Evolutionary conservation across 1,284 basidiomycete genomes (phyloP).

Genomic region (Prillingera fragicola): DNA sequence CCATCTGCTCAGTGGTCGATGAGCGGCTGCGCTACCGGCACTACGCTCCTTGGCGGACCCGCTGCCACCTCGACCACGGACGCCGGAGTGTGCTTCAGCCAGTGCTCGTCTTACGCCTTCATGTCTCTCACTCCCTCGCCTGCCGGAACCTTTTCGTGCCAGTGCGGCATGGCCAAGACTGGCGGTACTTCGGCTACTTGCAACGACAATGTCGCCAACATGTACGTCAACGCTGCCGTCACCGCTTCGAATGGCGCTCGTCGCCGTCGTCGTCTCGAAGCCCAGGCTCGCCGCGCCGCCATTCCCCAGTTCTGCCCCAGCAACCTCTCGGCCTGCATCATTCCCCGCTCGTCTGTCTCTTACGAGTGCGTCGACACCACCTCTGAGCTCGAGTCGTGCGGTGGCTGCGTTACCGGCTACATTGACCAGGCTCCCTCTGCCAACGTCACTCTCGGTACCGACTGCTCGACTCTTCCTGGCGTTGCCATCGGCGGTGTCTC

Average conservation of each 20-base stretch:
- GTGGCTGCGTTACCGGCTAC: conserved; percentile 17
- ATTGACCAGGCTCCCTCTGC: not conserved
- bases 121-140: not conserved
- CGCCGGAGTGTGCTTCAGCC: conserved; percentile 2
- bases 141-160: conserved; percentile 1
- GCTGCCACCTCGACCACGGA: not conserved
- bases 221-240: conserved; percentile 1
- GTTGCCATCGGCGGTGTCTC: conserved; percentile 12
- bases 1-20: not conserved
- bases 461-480: conserved; percentile 13
- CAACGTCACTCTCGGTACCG: conserved; percentile 6
- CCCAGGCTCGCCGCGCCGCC: not conserved
- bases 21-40: conserved; percentile 1
- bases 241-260: not conserved
- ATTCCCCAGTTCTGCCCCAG: conserved; percentile 3
- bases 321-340: conserved; percentile 1
- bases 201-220: not conserved
- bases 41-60: not conserved
- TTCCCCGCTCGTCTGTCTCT: too few species aligned
- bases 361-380: conserved; percentile 21
- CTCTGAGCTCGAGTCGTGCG: conserved; percentile 23
- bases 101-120: conserved; percentile 1
- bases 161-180: not conserved
- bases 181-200: conserved; percentile 1
- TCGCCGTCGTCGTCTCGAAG: not conserved